Base-by-base conservation (phyloP, 306 rosid genomes). In the Astragalus membranaceus region DNA sequence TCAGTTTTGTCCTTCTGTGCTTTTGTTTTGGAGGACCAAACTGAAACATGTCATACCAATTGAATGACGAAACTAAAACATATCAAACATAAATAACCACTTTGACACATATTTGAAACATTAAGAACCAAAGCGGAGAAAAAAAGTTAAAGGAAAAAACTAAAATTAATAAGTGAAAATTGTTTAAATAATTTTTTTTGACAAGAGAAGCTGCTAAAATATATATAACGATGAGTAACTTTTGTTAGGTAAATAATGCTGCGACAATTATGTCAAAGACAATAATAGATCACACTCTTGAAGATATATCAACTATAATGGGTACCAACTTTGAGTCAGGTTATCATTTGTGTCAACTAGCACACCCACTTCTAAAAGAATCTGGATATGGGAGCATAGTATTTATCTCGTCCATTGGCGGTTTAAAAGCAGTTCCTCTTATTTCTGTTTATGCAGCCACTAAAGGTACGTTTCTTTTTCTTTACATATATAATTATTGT, bases 401-500 rank as follows among this genome's bases (percentile, higher is more conserved):
- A 0, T 77, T 77, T 10, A 43, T 54, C 1, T 80, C 85, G 2
- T 83, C 82, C 0, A 11, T 74, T 30, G 4, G 39, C 0, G 67
- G 83, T 35, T 49, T 65, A 3, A 81, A 17, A 17, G 85, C 89
- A 47, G 4, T 75, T 0, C 90, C 94, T 14, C 5, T 10, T 23
- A 1, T 33, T 6, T 79, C 89, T n/a, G 52, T 75, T 29, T 85
- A 87, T 78, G 84, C 80, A 8, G 87, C 89, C 13, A 67, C 92
- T 37, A 92, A 85, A 83, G 91, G 96, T 76, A n/a, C 6, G 52
- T 12, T 42, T 48, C 5, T 3, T 23, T 20, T 14, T 58, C 8
- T 35, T 35, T 35, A 35, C 8, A 35, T 35, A 35, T 35, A 8
- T 0, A 35, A 35, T 35, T 7, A 6, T 35, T 35, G 39, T 35